Conservation (phyloP, 768 basidiomycete species). For the Tricholoma flavovirens region DNA sequence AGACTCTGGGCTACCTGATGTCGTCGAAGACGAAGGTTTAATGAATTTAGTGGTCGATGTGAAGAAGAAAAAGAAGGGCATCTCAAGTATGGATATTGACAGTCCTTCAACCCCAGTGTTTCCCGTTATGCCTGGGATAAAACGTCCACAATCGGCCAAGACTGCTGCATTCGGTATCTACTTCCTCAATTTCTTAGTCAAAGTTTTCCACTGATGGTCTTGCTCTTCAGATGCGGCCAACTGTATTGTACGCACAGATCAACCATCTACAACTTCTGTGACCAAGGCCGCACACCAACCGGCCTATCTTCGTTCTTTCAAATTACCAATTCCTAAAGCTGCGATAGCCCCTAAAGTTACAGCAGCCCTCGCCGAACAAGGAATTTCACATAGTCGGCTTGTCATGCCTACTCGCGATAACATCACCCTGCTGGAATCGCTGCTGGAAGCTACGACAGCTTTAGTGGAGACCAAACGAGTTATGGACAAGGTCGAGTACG, state of each 20-base stretch:
- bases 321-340: constrained; percentile 74
- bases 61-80: constrained; percentile 58
- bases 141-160: constrained; percentile 44
- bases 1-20: constrained; percentile 78
- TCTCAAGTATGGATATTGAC: constrained; percentile 34
- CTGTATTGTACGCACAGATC: constrained; percentile 70
- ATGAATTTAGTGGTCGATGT: constrained; percentile 41
- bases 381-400: constrained; percentile 64
- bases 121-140: constrained; percentile 29
- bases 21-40: constrained; percentile 61
- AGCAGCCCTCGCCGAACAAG: constrained; percentile 71
- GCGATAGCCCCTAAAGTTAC: constrained; percentile 70
- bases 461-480: constrained; percentile 87
- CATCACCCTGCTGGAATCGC: constrained; percentile 60
- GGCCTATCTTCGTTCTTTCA: constrained; percentile 81
- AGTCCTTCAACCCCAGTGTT: constrained; percentile 43
- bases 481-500: constrained; percentile 82
- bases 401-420: constrained; percentile 95
- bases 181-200: background rate
- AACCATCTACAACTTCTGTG: constrained; percentile 42
- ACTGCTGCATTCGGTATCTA: constrained; percentile 54
- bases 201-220: constrained; percentile 12
- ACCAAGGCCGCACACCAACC: constrained; percentile 78
- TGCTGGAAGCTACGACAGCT: constrained; percentile 65
- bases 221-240: constrained; percentile 54